Percentiles rank a stretch among this genome's conserved stretches.
phyloP scores from a whole-genome alignment of 495 filamentous ascomycete genomes.

The Halenospora varia region DNA sequence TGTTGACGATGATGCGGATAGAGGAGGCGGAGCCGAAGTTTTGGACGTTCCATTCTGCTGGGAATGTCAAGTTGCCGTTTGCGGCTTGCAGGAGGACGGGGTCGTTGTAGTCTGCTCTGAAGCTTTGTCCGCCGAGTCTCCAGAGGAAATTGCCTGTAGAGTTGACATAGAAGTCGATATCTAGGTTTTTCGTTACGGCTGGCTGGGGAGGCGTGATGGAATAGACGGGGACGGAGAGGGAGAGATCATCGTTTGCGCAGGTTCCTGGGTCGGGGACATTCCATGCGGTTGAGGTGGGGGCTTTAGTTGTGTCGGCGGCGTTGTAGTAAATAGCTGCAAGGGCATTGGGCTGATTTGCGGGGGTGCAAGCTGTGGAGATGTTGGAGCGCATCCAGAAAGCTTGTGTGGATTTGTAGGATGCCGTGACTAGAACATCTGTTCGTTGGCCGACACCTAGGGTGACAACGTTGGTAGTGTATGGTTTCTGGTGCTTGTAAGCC shows the following conservation, averaged over 20 bases:
- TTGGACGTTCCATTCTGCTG: conserved; percentile 49
- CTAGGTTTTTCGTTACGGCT: conserved; percentile 34
- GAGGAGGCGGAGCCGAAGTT: conserved; percentile 46
- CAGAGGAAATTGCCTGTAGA: conserved; percentile 46
- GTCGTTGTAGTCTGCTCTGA: conserved; percentile 57
- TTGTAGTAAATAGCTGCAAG: conserved; percentile 46
- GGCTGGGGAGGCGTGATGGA: conserved; percentile 25
- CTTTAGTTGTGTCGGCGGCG: background rate
- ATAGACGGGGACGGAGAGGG: conserved; percentile 5
- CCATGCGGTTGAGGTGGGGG: conserved; percentile 11
- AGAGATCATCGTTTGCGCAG: conserved; percentile 13
- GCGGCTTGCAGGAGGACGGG: conserved; percentile 50
- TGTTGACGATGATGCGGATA: conserved; percentile 52
- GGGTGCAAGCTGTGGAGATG: conserved; percentile 27
- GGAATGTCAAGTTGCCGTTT: conserved; percentile 46
- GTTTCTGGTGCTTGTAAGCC: background rate
- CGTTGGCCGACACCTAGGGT: conserved; percentile 55
- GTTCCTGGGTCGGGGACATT: background rate
- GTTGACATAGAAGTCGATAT: conserved; percentile 47
- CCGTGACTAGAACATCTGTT: conserved; percentile 48
- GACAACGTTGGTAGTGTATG: background rate
- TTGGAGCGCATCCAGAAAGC: conserved; percentile 25
- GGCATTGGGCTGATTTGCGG: conserved; percentile 37
- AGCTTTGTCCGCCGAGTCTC: conserved; percentile 51
- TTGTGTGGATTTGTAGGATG: background rate